Evolutionary conservation across 139 green algal genomes (phyloP), one percentile per base, ranked within the genome.

Genomic region (Picochlorum sp.): DNA sequence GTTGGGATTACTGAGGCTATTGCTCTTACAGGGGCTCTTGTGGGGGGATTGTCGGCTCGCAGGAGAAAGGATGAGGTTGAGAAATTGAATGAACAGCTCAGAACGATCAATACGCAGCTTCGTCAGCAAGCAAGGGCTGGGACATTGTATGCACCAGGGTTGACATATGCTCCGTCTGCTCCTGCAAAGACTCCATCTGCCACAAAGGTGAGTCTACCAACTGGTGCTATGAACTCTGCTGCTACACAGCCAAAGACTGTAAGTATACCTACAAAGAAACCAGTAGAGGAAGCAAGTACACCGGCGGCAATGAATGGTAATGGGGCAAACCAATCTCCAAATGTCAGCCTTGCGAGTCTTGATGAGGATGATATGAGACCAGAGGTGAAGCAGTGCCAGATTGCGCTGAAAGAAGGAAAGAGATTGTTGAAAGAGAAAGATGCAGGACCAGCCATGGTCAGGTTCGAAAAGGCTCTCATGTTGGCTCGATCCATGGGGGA

Each of bases 381-480:
- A 3, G 83, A 92, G 56, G 76, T 83, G 50, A 65, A 85, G 44
- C 76, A 86, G 68, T 92, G 86, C 74, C 56, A 73, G 50, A 66
- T 84, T 46, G 80, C 84, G 0, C 60, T 95, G 61, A 80, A 81
- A 54, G 76, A 86, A 58, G 90, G 90, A 69, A 96, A 95, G 83
- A 75, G 79, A 30, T 58, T 95, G 52, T 78, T 97, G n/a, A 92
- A 94, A 80, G 84, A 92, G 28, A 68, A 78, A 56, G 86, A 88
- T 49, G 89, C 85, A 10, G 60, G 80, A 2, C 81, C 71, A 1
- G 90, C 90, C 2, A 81, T 97, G 83, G 87, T 95, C 34, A 76
- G 88, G 14, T 97, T 97, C 71, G 89, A 97, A 69, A 95, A 95
- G 77, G 90, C 90, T 57, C 85, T 92, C 15, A 92, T 97, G 87